Base-by-base conservation (phyloP, 139 green algal species). In the Monoraphidium neglectum region DNA sequence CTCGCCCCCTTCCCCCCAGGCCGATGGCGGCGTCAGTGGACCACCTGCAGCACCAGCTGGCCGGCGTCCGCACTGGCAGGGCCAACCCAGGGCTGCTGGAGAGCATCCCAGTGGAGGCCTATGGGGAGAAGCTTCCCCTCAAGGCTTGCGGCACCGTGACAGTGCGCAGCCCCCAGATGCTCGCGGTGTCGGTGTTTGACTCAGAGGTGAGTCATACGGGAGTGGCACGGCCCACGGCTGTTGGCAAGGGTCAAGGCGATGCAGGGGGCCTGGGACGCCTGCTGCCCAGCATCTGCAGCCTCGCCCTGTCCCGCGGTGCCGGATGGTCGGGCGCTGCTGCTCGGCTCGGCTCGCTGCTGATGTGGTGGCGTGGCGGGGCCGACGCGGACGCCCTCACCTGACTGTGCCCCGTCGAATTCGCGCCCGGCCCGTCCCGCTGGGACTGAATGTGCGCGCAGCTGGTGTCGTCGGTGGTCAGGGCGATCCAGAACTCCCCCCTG, bases 51-150 rank as follows among this genome's bases (percentile, higher is more conserved):
- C 68, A 83, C 3, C 86, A 93, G 78, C 80, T 96, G 33, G 60
- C 85, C 37, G 86, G 81, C 54, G 73, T 96, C 2, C 83, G 91
- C 38, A 90, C 82, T 18, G 91, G 91, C 35, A 79, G 90, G 18
- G 91, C 91, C 21, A 86, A 90, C 2, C 81, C 90, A n/a, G 91
- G 89, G 21, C 88, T 96, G 82, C 82, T 96, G 63, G 91, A 96
- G 71, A 80, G 85, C n/a, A 49, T 94, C 15, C 80, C 78, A 47
- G 83, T 95, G 47, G 82, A 90, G 71, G 87, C 83, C 26, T 82
- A 93, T 72, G 90, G 85, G 1, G 76, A 88, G 21, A 71, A 80
- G 23, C 64, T 91, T 69, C 87, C 88, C 15, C 68, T 96, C 32
- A 88, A 92, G 54, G 72, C 79, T 3, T 72, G 87, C 60, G 92